A percentile compares a stretch with the other conserved stretches of the same genome.
Conservation (phyloP, 2,329 filamentous ascomycete species). For the Pseudocercospora fijiensis region DNA sequence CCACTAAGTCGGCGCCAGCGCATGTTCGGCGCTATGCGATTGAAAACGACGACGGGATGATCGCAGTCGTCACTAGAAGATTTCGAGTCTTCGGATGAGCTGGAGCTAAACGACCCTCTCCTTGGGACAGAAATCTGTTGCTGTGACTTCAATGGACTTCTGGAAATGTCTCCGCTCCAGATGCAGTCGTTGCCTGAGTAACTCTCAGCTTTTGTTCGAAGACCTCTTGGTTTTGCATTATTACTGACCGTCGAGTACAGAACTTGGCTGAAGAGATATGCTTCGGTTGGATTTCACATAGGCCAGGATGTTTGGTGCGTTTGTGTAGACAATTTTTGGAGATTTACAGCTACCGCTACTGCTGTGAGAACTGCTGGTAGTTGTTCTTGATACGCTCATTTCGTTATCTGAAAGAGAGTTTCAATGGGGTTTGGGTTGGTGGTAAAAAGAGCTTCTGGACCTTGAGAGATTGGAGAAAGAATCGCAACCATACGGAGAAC, state of each 20-base stretch:
- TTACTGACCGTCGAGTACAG: neutral
- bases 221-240: no score
- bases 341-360: neutral
- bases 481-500: no score
- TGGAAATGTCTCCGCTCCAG: neutral
- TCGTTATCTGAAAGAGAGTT: no score
- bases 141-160: conserved; percentile 3
- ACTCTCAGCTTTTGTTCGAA: neutral
- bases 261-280: neutral
- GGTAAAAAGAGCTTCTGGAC: no score
- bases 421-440: no score
- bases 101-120: neutral
- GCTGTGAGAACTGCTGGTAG: neutral
- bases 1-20: neutral
- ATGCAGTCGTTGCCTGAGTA: neutral
- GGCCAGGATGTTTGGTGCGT: neutral
- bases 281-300: conserved; percentile 2
- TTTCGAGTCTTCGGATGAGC: neutral
- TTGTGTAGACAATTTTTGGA: neutral
- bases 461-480: no score
- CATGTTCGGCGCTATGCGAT: conserved; percentile 2
- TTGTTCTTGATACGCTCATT: neutral
- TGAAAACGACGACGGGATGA: conserved; percentile 5
- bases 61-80: neutral
- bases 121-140: conserved; percentile 3